Conservation (phyloP, 179 eudicot species). For the Nepenthes alata region DNA sequence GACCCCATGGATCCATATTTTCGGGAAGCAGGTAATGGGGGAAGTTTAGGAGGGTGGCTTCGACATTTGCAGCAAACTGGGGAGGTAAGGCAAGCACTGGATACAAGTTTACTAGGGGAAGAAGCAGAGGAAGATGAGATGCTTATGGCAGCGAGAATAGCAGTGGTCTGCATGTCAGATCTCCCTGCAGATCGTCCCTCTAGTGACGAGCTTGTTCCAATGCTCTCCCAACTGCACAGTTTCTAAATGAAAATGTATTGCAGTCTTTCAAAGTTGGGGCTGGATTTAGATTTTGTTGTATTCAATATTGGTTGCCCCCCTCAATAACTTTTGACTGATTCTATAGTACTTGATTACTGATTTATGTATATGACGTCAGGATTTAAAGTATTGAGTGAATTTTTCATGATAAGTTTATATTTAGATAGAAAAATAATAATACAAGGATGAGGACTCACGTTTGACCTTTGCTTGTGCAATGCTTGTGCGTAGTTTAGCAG, state of each 20-base stretch:
- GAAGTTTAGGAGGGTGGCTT: conserved; percentile 75
- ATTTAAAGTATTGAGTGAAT: no score
- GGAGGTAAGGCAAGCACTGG: conserved; percentile 63
- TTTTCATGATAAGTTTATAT: no score
- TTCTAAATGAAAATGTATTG: conserved; percentile 24
- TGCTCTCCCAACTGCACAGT: conserved; percentile 88
- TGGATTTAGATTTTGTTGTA: no score
- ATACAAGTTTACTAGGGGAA: conserved; percentile 67
- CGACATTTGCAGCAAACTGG: conserved; percentile 75
- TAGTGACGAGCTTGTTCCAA: conserved; percentile 83
- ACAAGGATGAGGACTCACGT: no score
- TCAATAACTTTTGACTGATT: no score
- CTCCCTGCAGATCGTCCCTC: conserved; percentile 84
- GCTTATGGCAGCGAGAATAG: conserved; percentile 87
- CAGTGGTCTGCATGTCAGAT: conserved; percentile 74
- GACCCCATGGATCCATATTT: conserved; percentile 71
- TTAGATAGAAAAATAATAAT: no score
- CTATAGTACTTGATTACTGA: no score
- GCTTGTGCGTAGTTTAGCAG: no score
- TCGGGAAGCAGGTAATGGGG: conserved; percentile 45
- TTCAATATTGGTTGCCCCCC: no score
- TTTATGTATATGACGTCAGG: no score
- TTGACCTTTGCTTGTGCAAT: no score
- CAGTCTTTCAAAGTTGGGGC: background rate
- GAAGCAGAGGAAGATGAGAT: conserved; percentile 81